phyloP scores from a whole-genome alignment of 179 eudicot species.

The Drosera spatulata region DNA sequence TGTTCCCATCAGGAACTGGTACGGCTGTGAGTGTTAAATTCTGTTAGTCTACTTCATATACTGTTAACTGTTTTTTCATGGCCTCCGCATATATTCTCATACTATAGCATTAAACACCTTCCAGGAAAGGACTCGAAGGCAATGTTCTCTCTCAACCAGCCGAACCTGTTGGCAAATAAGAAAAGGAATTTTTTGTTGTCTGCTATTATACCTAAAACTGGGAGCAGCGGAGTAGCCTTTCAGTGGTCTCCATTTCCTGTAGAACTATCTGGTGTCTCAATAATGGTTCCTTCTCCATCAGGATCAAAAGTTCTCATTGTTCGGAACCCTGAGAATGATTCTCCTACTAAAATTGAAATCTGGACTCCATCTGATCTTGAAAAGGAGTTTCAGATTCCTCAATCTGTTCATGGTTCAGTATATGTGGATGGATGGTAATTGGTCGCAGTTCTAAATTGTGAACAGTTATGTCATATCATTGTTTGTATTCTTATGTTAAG shows the following conservation, averaged over 20 bases:
- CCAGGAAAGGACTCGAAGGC: conserved; percentile 61
- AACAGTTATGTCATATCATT: background rate
- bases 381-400: conserved; percentile 70
- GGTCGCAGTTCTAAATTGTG: background rate
- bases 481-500: background rate
- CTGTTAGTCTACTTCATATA: background rate
- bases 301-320: conserved; percentile 83
- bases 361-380: conserved; percentile 69
- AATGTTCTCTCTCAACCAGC: conserved; percentile 67
- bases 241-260: conserved; percentile 86
- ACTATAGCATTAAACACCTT: background rate
- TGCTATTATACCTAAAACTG: conserved; percentile 39
- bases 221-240: conserved; percentile 25
- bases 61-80: too few species aligned
- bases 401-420: conserved; percentile 70
- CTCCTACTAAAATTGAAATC: conserved; percentile 71
- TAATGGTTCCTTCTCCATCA: conserved; percentile 79
- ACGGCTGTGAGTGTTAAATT: conserved; percentile 4
- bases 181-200: conserved; percentile 50
- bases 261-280: conserved; percentile 64
- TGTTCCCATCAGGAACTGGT: conserved; percentile 49
- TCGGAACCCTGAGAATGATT: conserved; percentile 68
- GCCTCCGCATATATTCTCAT: background rate
- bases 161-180: conserved; percentile 71
- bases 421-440: conserved; percentile 89